Base-by-base conservation (phyloP, 2,329 filamentous ascomycete species). In the Esteya vermicola region DNA sequence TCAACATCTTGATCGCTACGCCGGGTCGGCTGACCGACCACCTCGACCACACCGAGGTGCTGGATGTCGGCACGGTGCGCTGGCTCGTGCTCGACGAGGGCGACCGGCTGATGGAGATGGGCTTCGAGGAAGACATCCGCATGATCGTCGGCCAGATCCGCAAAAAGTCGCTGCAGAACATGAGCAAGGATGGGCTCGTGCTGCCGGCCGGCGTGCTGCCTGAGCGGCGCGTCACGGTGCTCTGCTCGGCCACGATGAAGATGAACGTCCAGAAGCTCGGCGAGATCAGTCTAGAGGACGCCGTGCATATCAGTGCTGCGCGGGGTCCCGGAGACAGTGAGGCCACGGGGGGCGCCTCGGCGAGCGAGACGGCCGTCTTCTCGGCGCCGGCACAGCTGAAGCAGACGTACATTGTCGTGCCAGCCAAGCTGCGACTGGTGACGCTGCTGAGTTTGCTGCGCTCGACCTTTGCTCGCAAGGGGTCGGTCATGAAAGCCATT, bases 231-330 rank as follows among this genome's bases (percentile, higher is more conserved):
- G 80, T 85, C 2, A 96, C 91, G 0, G 71, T 98, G 4, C 71
- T 98, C 3, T 98, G 91, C 58, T 98, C 91, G 4, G 91, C 91
- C 4, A 98, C 91, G 0, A 83, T 98, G 78, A 95, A 95, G 63
- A 88, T 93, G 77, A 91, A 89, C 51, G 91, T 96, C 1, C 88
- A 96, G 56, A 81, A 82, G 50, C 65, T 98, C 6, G 88, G 89
- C 32, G 86, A 95, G 54, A 93, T 96, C 61, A 94, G 86, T 64
- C 66, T 98, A 56, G 88, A 93, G 51, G 85, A 96, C 52, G 88
- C 91, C 1, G 73, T 85, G 1, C 85, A 94, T 54, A 81, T 98
- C 50, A 80, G 85, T 39, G 79, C 81, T 64, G 18, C 19, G 3
- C 2, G 14, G n/a, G 36, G 18, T 6, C 21, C 26, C 9, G 16